phyloP scores from a whole-genome alignment of 371 early-diverging fungal species.

The Saksenaea vasiformis region DNA sequence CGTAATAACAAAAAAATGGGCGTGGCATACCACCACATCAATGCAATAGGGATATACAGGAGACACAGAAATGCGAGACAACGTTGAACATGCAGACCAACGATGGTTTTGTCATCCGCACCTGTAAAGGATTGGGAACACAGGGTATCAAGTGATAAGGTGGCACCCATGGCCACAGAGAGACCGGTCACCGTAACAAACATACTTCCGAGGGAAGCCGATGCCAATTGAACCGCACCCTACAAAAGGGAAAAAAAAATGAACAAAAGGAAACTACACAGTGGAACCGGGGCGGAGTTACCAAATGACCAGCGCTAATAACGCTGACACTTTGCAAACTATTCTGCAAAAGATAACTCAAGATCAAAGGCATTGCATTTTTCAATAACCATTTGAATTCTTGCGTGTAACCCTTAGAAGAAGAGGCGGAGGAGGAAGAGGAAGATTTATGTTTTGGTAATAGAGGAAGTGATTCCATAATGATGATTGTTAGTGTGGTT shows the following conservation, averaged over 20 bases:
- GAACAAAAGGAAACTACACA: slow-evolving; percentile 3
- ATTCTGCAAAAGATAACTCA: slow-evolving; percentile 65
- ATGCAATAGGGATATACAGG: slow-evolving; percentile 64
- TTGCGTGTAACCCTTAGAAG: neutral
- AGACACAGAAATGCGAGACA: slow-evolving; percentile 68
- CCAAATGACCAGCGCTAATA: slow-evolving; percentile 60
- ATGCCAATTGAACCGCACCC: slow-evolving; percentile 72
- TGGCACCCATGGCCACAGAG: slow-evolving; percentile 75
- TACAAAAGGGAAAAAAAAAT: slow-evolving; percentile 4
- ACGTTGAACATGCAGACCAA: slow-evolving; percentile 84
- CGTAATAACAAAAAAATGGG: slow-evolving; percentile 43
- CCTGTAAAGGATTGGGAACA: slow-evolving; percentile 85
- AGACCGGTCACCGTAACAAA: slow-evolving; percentile 84
- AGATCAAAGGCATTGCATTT: slow-evolving; percentile 54
- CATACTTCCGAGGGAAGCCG: slow-evolving; percentile 76
- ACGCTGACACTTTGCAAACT: slow-evolving; percentile 61
- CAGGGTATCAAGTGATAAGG: slow-evolving; percentile 85
- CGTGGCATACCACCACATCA: slow-evolving; percentile 74
- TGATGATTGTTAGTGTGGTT: neutral
- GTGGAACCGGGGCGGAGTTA: slow-evolving; percentile 15
- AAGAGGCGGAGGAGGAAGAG: too few relatives aligned
- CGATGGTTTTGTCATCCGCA: slow-evolving; percentile 59
- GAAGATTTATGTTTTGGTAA: slow-evolving; percentile 2
- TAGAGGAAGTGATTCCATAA: neutral
- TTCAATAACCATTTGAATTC: slow-evolving; percentile 45